Conservation (phyloP, 495 filamentous ascomycete genomes). For the Antarctomyces pellizariae region DNA sequence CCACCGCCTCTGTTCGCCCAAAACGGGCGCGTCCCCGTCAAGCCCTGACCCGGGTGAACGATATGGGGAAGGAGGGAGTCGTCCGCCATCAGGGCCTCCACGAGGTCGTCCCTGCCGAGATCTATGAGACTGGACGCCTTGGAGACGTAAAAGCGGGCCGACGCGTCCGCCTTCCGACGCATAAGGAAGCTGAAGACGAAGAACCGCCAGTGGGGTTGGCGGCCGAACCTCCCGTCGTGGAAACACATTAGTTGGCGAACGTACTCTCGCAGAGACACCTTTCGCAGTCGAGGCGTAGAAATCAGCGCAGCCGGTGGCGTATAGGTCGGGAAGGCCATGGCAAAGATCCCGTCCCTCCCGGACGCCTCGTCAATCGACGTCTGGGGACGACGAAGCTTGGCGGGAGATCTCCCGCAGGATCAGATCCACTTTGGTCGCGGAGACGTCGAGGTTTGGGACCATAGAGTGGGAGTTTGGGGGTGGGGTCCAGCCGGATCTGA, state of each 20-base stretch:
- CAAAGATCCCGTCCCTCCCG: constrained; percentile 2
- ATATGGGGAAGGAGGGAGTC: constrained; percentile 2
- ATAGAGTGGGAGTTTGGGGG: constrained; percentile 1
- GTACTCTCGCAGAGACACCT: constrained; percentile 1
- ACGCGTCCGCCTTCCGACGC: too few species aligned
- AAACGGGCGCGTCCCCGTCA: constrained; percentile 1
- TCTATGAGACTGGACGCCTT: constrained; percentile 1
- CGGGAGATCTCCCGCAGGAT: constrained; percentile 1
- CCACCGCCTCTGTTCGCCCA: too few species aligned
- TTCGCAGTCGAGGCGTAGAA: constrained; percentile 1
- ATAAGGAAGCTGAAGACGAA: too few species aligned
- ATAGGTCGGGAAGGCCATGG: constrained; percentile 2
- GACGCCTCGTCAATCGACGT: constrained; percentile 3
- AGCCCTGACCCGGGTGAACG: not conserved
- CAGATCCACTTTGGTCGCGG: constrained; percentile 1
- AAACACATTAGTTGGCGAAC: constrained; percentile 1
- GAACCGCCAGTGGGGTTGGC: too few species aligned
- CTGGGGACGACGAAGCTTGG: too few species aligned
- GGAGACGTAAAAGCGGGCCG: too few species aligned
- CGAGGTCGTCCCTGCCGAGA: constrained; percentile 1
- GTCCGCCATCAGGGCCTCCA: too few species aligned
- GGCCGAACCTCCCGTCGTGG: constrained; percentile 1
- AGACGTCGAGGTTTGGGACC: not conserved
- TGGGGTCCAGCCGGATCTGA: not conserved
- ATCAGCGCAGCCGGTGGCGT: too few species aligned